Evolutionary conservation across 495 filamentous ascomycete species (phyloP).

Genomic region (Daldinia vernicosa): DNA sequence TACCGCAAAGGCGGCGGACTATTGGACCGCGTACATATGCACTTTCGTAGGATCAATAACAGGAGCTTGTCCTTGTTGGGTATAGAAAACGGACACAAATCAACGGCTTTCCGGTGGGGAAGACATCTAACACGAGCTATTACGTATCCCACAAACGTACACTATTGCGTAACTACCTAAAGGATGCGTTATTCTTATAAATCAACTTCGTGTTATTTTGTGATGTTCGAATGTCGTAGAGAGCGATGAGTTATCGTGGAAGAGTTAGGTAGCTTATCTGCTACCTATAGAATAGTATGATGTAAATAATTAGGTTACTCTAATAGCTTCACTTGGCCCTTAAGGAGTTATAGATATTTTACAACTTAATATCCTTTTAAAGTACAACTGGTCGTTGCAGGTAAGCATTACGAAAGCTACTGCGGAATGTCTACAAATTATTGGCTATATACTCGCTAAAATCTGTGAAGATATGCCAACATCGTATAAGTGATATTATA

Average conservation of each 20-base stretch:
- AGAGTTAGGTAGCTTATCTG: background rate
- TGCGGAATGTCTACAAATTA: background rate
- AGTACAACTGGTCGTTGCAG: background rate
- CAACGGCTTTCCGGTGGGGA: constrained; percentile 5
- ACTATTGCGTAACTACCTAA: background rate
- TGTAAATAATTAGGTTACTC: background rate
- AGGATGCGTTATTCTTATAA: background rate
- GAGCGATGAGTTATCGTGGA: background rate
- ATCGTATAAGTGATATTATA: background rate
- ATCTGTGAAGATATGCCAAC: background rate
- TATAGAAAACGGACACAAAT: background rate
- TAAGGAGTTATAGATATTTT: background rate
- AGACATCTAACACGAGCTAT: background rate
- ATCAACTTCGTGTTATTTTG: background rate
- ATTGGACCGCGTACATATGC: background rate
- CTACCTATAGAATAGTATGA: background rate
- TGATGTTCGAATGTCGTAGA: background rate
- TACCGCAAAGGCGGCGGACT: background rate
- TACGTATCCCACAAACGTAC: background rate
- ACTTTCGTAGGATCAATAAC: background rate
- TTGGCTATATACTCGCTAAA: background rate
- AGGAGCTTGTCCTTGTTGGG: background rate
- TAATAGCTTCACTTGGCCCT: background rate
- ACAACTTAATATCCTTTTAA: background rate
- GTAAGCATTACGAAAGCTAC: background rate